Base-by-base conservation (phyloP, 441 rosid species). In the Pelargonium exstipulatum region DNA sequence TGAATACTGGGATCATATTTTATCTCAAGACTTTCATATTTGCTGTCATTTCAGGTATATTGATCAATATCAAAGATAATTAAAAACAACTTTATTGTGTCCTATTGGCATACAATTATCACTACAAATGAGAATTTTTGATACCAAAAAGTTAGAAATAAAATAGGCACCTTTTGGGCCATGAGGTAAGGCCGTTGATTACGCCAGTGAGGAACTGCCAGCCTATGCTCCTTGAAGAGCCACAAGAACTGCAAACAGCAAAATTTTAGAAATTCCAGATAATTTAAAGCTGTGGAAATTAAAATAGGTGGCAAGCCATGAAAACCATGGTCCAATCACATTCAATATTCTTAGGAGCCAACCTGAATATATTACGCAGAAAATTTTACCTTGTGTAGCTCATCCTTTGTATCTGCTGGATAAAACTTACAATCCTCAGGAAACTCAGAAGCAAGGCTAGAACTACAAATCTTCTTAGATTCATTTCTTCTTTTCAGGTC, bases 381-480 rank as follows among this genome's bases (percentile, higher is more conserved):
- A 10, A 60, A 42, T 55, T 45, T 75, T 74, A 94, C 99, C 97
- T 94, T 91, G 75, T 86, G 96, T 87, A 94, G 79, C 62, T 94
- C 99, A 68, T 90, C 96, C 81, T 77, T 86, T n/a, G 95, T 87
- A 81, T 94, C 96, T 63, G 92, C 96, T 18, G 89, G 84, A 81
- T 76, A 87, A 79, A 88, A 91, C 80, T 85, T 90, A 62, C 97
- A 90, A 75, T 94, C 96, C 77, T 87, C 90, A 6, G 96, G 96
- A 76, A 94, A 90, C 72, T 88, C 92, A 69, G 91, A 60, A 61
- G 88, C 81, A 76, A 94, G 89, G 71, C 78, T 71, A 71, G 87
- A 83, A 67, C 78, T 74, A 73, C 90, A 85, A 42, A 80, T 76
- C 88, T 91, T 90, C 83, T 91, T 90, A 26, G 72, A 73, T 18